These are phyloP conservation scores for Chaetomiaceae sp. DNA, from an alignment of 2,329 filamentous ascomycete genomes.

Conservation along the genomic window DNA sequence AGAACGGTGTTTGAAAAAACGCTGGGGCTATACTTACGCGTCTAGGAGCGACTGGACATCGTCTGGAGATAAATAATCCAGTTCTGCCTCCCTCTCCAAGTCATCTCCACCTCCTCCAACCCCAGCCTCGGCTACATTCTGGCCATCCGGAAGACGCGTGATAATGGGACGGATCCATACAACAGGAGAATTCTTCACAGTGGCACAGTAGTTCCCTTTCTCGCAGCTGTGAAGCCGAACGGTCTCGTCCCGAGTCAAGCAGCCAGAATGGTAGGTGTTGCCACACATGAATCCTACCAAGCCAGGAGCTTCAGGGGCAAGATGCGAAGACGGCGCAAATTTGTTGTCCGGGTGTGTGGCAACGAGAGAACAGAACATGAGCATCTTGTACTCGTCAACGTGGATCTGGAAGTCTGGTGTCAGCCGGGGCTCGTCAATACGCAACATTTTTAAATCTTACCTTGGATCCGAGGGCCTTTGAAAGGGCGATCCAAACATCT, in stretches of 20 bases:
- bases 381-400: constrained; percentile 73
- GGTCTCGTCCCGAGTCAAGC: constrained; percentile 58
- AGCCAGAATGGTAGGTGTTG: constrained; percentile 65
- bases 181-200: constrained; percentile 44
- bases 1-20: neutral
- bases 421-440: too few species aligned
- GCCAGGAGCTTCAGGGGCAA: constrained; percentile 57
- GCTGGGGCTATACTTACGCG: constrained; percentile 30
- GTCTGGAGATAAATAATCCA: constrained; percentile 46
- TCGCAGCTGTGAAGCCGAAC: constrained; percentile 83
- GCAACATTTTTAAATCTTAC: too few species aligned
- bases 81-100: constrained; percentile 60
- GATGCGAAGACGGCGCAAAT: constrained; percentile 38
- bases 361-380: constrained; percentile 63
- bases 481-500: constrained; percentile 81
- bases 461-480: constrained; percentile 61
- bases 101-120: constrained; percentile 77
- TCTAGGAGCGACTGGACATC: constrained; percentile 26
- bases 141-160: constrained; percentile 54
- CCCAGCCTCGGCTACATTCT: constrained; percentile 66
- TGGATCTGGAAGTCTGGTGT: constrained; percentile 66
- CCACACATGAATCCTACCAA: constrained; percentile 71
- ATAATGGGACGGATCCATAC: constrained; percentile 79
- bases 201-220: constrained; percentile 58
- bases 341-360: constrained; percentile 38